These are phyloP conservation scores for Trypanosoma melophagium DNA, from an alignment of 208 protist genomes.

Conservation along the genomic window DNA sequence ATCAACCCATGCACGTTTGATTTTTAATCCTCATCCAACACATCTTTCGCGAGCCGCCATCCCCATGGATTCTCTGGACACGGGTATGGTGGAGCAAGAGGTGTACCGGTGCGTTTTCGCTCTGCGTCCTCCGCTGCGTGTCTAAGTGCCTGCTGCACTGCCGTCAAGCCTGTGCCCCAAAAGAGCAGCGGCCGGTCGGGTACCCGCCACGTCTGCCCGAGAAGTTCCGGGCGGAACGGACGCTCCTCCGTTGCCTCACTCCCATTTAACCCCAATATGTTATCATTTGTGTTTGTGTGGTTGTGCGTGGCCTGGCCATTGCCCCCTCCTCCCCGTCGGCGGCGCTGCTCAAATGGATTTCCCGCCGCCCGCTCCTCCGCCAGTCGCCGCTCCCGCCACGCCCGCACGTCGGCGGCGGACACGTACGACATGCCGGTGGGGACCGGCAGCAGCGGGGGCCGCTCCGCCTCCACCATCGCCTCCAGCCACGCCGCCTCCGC, in stretches of 20 bases:
- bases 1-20: too few relatives aligned
- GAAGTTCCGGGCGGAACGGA: constrained; percentile 56
- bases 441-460: constrained; percentile 77
- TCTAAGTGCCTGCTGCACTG: constrained; percentile 84
- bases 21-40: constrained; percentile 59
- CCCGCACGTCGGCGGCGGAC: constrained; percentile 68
- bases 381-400: constrained; percentile 59
- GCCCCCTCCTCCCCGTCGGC: too few relatives aligned
- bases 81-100: constrained; percentile 74
- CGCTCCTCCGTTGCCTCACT: constrained; percentile 4
- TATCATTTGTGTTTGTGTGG: too few relatives aligned
- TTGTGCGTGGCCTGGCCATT: too few relatives aligned
- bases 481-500: constrained; percentile 78
- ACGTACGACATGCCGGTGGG: constrained; percentile 87
- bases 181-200: constrained; percentile 84
- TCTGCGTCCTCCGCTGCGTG: constrained; percentile 81
- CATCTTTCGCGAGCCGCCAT: constrained; percentile 75
- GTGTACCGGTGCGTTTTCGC: constrained; percentile 44
- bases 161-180: constrained; percentile 75
- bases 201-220: constrained; percentile 72
- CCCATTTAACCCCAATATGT: too few relatives aligned
- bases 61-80: constrained; percentile 87
- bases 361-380: constrained; percentile 39
- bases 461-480: constrained; percentile 79
- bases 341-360: constrained; percentile 67